A percentile compares a stretch with the other conserved stretches of the same genome.
Conservation (phyloP, 768 basidiomycete species). For the Psilocybe azurescens region DNA sequence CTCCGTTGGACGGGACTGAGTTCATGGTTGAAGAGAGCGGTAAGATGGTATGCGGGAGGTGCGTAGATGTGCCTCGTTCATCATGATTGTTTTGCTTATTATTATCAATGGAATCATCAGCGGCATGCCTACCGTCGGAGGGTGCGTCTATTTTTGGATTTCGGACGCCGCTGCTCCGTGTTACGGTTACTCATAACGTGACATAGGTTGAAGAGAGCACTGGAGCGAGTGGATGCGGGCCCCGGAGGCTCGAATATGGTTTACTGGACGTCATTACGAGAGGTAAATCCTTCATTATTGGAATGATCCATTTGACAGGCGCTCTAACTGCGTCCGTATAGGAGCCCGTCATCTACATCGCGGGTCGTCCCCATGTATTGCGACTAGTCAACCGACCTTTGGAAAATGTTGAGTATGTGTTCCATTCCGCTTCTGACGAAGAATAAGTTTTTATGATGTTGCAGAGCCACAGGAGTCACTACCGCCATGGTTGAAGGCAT, state of each 20-base stretch:
- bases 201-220: conserved; percentile 73
- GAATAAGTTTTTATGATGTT: neutral
- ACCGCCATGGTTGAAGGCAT: conserved; percentile 90
- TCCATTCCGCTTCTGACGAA: neutral
- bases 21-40: conserved; percentile 47
- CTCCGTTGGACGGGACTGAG: conserved; percentile 37
- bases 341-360: conserved; percentile 94
- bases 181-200: neutral
- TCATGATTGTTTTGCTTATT: neutral
- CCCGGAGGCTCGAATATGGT: conserved; percentile 77
- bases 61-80: conserved; percentile 13
- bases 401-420: conserved; percentile 91
- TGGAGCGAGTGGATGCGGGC: conserved; percentile 80
- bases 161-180: neutral
- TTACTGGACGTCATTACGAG: conserved; percentile 95
- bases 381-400: conserved; percentile 87
- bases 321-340: conserved; percentile 30
- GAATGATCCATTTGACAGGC: neutral
- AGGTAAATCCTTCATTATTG: conserved; percentile 51
- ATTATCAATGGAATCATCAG: conserved; percentile 37
- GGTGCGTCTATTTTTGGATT: conserved; percentile 45
- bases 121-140: conserved; percentile 95
- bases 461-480: conserved; percentile 91
- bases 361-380: conserved; percentile 88
- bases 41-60: conserved; percentile 84